A percentile compares a stretch with the other conserved stretches of the same genome.
phyloP scores from a whole-genome alignment of 1,284 basidiomycete genomes.

The Marasmius tenuissimus region DNA sequence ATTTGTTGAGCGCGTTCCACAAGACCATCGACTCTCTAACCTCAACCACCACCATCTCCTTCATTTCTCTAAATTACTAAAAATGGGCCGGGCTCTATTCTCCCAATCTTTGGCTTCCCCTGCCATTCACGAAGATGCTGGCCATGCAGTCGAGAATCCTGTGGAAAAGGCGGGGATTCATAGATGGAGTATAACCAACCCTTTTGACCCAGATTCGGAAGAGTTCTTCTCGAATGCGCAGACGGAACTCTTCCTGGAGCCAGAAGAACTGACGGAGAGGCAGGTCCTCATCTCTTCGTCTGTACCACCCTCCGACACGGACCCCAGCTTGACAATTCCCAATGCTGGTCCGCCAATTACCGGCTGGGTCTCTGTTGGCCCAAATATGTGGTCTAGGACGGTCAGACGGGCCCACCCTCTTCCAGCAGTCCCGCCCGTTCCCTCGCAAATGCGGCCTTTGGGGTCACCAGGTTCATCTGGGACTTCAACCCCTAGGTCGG shows the following conservation, averaged over 20 bases:
- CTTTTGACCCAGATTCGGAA: slow-evolving; percentile 79
- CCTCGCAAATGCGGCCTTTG: not conserved
- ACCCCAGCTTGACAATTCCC: not conserved
- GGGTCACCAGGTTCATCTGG: not conserved
- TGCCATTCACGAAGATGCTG: slow-evolving; percentile 47
- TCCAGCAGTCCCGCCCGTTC: not conserved
- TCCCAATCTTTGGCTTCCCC: slow-evolving; percentile 40
- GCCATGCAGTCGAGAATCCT: slow-evolving; percentile 22
- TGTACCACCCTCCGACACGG: not conserved
- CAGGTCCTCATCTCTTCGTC: not conserved
- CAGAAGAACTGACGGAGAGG: not conserved
- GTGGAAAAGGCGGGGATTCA: slow-evolving; percentile 32
- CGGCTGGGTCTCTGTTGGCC: not conserved
- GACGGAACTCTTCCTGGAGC: slow-evolving; percentile 63
- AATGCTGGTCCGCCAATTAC: not conserved
- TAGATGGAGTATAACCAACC: slow-evolving; percentile 65
- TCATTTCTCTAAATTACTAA: not conserved
- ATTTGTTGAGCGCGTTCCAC: not conserved
- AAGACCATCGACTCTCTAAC: not conserved
- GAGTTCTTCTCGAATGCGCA: slow-evolving; percentile 71
- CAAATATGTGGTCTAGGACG: not conserved
- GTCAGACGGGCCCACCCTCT: not conserved
- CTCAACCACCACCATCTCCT: not conserved
- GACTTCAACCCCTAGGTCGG: not conserved
- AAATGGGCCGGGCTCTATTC: slow-evolving; percentile 71